Evolutionary conservation across 371 early-diverging fungal species (phyloP), one percentile per base, ranked within the genome.

Genomic region (Mortierella sp.): DNA sequence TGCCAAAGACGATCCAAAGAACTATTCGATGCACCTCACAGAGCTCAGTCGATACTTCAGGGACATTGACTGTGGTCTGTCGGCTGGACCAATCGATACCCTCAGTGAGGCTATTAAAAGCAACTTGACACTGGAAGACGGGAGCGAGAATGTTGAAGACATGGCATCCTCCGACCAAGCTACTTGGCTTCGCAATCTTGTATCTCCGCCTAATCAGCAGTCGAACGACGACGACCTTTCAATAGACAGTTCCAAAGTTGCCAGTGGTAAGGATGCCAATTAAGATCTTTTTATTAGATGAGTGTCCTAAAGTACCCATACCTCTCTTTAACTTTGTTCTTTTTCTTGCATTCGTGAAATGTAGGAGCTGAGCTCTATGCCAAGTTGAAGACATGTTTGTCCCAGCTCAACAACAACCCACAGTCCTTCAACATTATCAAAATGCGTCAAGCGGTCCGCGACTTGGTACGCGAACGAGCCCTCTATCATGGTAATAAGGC

Each of bases 331-430:
- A 23, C 8, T 30, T 1, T 42, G 14, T 8, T n/a, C 26, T 0
- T 16, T 2, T 16, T 38, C 19, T 64, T 28, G 19, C 28, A n/a
- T 26, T 10, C 23, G 10, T n/a, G n/a, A n/a, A n/a, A n/a, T n/a
- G n/a, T 50, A 71, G 71, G 71, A 10, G 34, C 58, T 8, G 26
- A 56, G 14, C 65, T 71, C 19, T 57, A 56, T 24, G 26, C 31
- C 21, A 64, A 52, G 42, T 2, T 71, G n/a, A 60, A 64, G 19
- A 52, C 60, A 16, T 59, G 57, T 28, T 42, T 61, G 0, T 5
- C 28, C 14, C 71, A 71, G 9, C 53, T 64, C 31, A 61, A 52
- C n/a, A 23, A 12, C 8, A 38, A 31, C 3, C 43, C 64, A 12
- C 2, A 54, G 0, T 31, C 30, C 13, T 49, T 60, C 23, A n/a